These are phyloP conservation scores for Sodiomyces alkalinus DNA, from an alignment of 2,329 filamentous ascomycete genomes.

Conservation along the genomic window DNA sequence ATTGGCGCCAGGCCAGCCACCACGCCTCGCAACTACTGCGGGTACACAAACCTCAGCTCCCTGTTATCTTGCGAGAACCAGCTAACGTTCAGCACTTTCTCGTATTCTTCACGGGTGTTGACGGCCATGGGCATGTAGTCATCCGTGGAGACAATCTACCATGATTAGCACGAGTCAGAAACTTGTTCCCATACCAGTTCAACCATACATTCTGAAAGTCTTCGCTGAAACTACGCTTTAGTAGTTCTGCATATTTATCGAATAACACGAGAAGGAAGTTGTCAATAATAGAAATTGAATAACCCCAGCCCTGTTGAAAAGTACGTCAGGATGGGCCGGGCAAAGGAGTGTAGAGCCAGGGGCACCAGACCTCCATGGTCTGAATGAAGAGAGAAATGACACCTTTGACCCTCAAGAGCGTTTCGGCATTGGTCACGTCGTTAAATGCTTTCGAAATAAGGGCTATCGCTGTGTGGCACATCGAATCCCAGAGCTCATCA, in stretches of 20 bases:
- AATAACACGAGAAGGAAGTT: conserved; percentile 79
- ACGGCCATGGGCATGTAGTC: conserved; percentile 99
- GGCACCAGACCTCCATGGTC: conserved; percentile 69
- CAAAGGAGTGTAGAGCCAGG: neutral
- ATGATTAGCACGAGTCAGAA: conserved; percentile 6
- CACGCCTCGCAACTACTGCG: too few species aligned
- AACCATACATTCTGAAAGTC: conserved; percentile 76
- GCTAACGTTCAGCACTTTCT: conserved; percentile 88
- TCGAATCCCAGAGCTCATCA: conserved; percentile 97
- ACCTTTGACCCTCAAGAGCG: conserved; percentile 86
- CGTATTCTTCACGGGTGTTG: conserved; percentile 76
- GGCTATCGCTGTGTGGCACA: conserved; percentile 77
- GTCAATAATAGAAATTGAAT: conserved; percentile 69
- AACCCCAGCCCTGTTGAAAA: conserved; percentile 60
- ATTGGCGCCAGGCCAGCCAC: conserved; percentile 1
- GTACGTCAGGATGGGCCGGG: conserved; percentile 3
- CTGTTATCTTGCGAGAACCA: conserved; percentile 88
- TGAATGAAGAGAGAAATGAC: conserved; percentile 90
- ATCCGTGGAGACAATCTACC: conserved; percentile 64
- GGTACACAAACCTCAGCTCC: conserved; percentile 57
- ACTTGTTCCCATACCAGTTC: neutral
- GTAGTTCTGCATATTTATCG: conserved; percentile 80
- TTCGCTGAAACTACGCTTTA: conserved; percentile 83
- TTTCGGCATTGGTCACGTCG: conserved; percentile 74
- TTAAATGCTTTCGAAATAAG: conserved; percentile 68